Evolutionary conservation across 495 filamentous ascomycete species (phyloP).

Genomic region (Bombardia bombarda): DNA sequence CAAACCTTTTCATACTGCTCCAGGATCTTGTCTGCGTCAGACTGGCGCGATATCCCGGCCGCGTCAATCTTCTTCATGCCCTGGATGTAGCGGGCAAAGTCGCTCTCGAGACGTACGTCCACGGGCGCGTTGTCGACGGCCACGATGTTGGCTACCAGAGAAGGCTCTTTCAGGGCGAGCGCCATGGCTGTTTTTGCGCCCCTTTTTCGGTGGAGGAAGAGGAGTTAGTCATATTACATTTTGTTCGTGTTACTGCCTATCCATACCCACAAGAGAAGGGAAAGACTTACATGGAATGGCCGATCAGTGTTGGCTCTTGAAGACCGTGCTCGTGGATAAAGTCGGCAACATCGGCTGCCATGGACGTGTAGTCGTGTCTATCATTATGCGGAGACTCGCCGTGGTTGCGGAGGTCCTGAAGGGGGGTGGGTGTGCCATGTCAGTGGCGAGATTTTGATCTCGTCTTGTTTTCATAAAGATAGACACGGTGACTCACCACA

Average conservation of each 20-base stretch:
- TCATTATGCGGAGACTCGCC: constrained; percentile 76
- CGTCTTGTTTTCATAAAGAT: no score
- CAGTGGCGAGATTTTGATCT: no score
- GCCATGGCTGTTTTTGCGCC: constrained; percentile 94
- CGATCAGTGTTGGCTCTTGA: constrained; percentile 66
- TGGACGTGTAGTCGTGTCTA: constrained; percentile 72
- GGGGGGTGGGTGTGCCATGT: no score
- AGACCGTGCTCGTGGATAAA: constrained; percentile 74
- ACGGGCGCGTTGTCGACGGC: constrained; percentile 91
- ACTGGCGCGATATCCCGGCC: constrained; percentile 53
- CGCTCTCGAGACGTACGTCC: constrained; percentile 60
- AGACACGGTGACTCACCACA: constrained; percentile 47
- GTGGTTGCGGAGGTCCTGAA: constrained; percentile 90
- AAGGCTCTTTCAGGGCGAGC: constrained; percentile 62
- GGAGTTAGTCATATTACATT: not conserved
- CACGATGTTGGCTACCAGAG: constrained; percentile 59
- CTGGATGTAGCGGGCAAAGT: constrained; percentile 74
- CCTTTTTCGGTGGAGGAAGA: constrained; percentile 38
- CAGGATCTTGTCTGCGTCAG: constrained; percentile 76
- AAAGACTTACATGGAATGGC: constrained; percentile 78
- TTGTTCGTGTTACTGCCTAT: not conserved
- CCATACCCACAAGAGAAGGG: not conserved
- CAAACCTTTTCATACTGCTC: constrained; percentile 62
- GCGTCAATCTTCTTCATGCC: constrained; percentile 81
- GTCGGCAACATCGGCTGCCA: constrained; percentile 78